Base-by-base conservation (phyloP, 2,329 filamentous ascomycete genomes). In the Phyllosticta citrichinensis region DNA sequence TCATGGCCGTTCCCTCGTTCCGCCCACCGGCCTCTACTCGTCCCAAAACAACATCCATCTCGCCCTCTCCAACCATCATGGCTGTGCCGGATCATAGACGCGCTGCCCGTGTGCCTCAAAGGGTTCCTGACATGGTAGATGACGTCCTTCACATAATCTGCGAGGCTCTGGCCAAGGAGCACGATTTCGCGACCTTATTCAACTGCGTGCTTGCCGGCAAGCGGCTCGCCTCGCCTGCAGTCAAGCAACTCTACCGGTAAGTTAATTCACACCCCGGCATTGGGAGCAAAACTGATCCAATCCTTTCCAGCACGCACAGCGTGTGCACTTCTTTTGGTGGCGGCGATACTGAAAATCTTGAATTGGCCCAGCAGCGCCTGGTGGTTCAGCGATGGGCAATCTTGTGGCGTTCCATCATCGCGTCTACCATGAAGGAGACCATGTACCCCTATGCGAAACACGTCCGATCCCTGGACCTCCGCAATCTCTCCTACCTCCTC, bases 391-490 rank as follows among this genome's bases (percentile, higher is more conserved):
- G 81, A 71, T 86, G 83, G 81, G 82, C 83, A 1, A 78, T 82
- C 6, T 71, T 88, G 56, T 91, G 87, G 87, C 81, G 82, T 57
- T 85, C 85, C 2, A 82, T 90, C 65, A 81, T 88, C 62, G 75
- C 84, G 8, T 90, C 87, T 9, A 84, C 84, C 62, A 73, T 86
- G 52, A 82, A 80, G 24, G 73, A 76, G 64, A 88, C 87, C 0
- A 74, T 83, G 19, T 87, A 84, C 64, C 86, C 87, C 0, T 91
- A 91, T 69, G 87, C 83, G 66, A 78, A 82, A 47, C 89, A 87
- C 71, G 81, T 90, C 60, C 83, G 81, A 61, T 77, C 79, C 25
- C 76, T 91, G 47, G 83, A 87, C 65, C 78, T 90, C 10, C 77
- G 83, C 58, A 83, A 87, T 67, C 76, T 90, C 1, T 73, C 76